Percentiles rank a stretch among this genome's conserved stretches.
These are phyloP conservation scores for Penicillium corylophilum DNA, from an alignment of 2,329 filamentous ascomycete species.

Conservation along the genomic window DNA sequence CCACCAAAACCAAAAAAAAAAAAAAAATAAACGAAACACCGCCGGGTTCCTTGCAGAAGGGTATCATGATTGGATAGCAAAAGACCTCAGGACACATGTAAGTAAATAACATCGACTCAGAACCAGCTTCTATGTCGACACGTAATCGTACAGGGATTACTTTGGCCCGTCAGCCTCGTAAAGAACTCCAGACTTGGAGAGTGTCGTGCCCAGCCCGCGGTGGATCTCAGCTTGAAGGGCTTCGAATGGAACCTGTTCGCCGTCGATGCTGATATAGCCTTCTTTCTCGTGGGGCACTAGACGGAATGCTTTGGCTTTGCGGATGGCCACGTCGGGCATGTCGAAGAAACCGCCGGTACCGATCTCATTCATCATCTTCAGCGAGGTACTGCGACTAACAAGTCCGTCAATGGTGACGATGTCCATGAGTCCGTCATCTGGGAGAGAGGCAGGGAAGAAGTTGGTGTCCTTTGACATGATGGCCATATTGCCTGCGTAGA, in stretches of 20 bases:
- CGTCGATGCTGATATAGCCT: conserved; percentile 92
- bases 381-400: conserved; percentile 63
- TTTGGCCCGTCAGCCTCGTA: conserved; percentile 62
- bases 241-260: conserved; percentile 81
- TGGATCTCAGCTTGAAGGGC: conserved; percentile 92
- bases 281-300: conserved; percentile 71
- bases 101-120: conserved; percentile 12
- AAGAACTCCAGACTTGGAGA: conserved; percentile 69
- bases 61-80: conserved; percentile 34
- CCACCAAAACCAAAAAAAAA: conserved; percentile 5
- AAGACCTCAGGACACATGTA: conserved; percentile 15
- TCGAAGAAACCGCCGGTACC: conserved; percentile 77
- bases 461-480: conserved; percentile 85
- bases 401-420: conserved; percentile 77
- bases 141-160: conserved; percentile 8
- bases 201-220: conserved; percentile 74
- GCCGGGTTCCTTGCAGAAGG: conserved; percentile 26
- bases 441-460: conserved; percentile 77
- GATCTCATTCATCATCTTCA: conserved; percentile 70
- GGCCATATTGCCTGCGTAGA: conserved; percentile 93
- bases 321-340: conserved; percentile 71
- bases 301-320: conserved; percentile 83
- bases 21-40: conserved; percentile 14
- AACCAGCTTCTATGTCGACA: neutral
- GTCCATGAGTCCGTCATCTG: conserved; percentile 83